Percentiles rank a stretch among this genome's conserved stretches.
Evolutionary conservation across 345 rosid genomes (phyloP).

Genomic region (Chamaenerion angustifolium): DNA sequence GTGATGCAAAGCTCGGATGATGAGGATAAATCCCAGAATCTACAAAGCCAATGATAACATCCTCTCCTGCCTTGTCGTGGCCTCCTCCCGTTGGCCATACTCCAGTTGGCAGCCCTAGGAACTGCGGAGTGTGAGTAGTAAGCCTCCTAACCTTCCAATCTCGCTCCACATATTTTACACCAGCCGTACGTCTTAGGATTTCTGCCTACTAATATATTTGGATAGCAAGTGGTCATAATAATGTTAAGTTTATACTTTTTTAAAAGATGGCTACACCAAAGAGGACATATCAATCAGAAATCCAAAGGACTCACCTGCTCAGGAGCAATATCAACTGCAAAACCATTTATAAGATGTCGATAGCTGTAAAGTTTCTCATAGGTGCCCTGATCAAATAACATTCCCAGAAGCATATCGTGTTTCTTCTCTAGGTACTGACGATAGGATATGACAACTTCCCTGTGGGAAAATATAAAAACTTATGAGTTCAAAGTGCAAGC

Average conservation of each 20-base stretch:
- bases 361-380: constrained; percentile 92
- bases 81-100: constrained; percentile 99
- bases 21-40: constrained; percentile 91
- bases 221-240: constrained; percentile 25
- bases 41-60: constrained; percentile 82
- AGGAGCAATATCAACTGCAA: constrained; percentile 72
- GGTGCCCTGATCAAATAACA: constrained; percentile 61
- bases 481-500: not conserved
- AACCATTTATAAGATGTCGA: constrained; percentile 87
- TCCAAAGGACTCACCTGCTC: constrained; percentile 58
- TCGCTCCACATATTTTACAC: constrained; percentile 75
- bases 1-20: constrained; percentile 84
- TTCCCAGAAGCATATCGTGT: constrained; percentile 84
- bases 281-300: constrained; percentile 1
- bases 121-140: constrained; percentile 99
- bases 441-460: constrained; percentile 72
- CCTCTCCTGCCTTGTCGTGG: constrained; percentile 87
- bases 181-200: constrained; percentile 56
- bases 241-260: not conserved
- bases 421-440: constrained; percentile 76
- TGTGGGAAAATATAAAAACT: constrained; percentile 12
- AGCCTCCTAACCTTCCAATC: constrained; percentile 97
- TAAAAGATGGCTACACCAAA: not conserved
- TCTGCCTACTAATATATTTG: constrained; percentile 77
- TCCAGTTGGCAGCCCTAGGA: constrained; percentile 92